Conservation (phyloP, 1,284 basidiomycete genomes). For the Coniferiporia sulphurascens region DNA sequence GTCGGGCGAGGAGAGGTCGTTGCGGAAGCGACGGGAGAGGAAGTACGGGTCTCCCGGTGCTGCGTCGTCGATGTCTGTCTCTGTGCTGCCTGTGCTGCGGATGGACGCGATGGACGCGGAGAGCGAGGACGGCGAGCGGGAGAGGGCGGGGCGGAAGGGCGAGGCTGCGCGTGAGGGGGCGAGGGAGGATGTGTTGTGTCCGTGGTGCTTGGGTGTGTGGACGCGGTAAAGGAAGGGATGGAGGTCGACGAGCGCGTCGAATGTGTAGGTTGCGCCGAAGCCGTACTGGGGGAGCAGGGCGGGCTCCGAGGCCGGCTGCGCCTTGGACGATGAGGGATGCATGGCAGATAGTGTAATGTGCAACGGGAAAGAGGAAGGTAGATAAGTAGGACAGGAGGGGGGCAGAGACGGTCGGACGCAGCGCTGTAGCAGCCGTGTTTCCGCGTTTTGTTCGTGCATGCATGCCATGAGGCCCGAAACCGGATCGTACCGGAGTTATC, state of each 20-base stretch:
- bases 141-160: constrained; percentile 21
- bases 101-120: constrained; percentile 13
- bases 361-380: not conserved
- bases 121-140: constrained; percentile 4
- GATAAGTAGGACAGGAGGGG: not conserved
- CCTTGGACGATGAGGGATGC: not conserved
- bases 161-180: constrained; percentile 57
- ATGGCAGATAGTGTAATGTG: not conserved
- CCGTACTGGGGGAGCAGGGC: constrained; percentile 61
- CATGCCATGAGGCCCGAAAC: constrained; percentile 3
- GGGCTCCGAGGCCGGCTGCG: not conserved
- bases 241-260: constrained; percentile 51
- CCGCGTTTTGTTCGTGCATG: constrained; percentile 12
- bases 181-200: constrained; percentile 41
- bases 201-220: constrained; percentile 55
- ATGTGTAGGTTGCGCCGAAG: constrained; percentile 57
- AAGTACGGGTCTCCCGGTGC: constrained; percentile 16
- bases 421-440: not conserved
- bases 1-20: constrained; percentile 15
- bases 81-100: constrained; percentile 4
- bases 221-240: constrained; percentile 75
- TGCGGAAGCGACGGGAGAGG: constrained; percentile 15
- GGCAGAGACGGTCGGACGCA: not conserved
- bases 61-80: constrained; percentile 8
- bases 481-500: not conserved